These are phyloP conservation scores for Viola pubescens DNA, from an alignment of 441 rosid genomes.

Conservation along the genomic window DNA sequence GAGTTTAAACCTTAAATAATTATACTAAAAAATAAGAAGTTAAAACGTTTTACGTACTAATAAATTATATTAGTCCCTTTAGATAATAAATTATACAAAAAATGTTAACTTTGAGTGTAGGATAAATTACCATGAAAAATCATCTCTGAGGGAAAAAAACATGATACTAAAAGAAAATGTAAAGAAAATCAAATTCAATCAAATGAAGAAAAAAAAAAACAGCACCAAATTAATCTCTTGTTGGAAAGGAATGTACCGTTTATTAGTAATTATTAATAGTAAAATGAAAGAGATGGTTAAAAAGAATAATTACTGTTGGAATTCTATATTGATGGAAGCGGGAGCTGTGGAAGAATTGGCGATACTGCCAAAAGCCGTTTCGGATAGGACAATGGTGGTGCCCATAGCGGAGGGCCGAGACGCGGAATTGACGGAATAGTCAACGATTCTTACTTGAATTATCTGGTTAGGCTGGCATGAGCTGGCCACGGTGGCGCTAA, in stretches of 20 bases:
- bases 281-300: not conserved
- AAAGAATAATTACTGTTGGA: slow-evolving; percentile 32
- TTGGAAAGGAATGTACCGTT: not conserved
- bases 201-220: too few species aligned
- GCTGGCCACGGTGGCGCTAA: slow-evolving; percentile 34
- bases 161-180: too few species aligned
- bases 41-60: too few species aligned
- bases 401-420: slow-evolving; percentile 19
- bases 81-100: too few species aligned
- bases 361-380: slow-evolving; percentile 36
- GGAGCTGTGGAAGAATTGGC: slow-evolving; percentile 27
- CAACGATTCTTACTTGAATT: slow-evolving; percentile 47
- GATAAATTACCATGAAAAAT: too few species aligned
- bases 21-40: too few species aligned
- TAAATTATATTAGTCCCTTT: too few species aligned
- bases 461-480: slow-evolving; percentile 33
- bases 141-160: too few species aligned
- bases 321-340: slow-evolving; percentile 37
- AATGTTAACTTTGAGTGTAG: too few species aligned
- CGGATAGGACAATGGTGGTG: slow-evolving; percentile 45
- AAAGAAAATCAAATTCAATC: too few species aligned
- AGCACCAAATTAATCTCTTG: not conserved
- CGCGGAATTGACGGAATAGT: slow-evolving; percentile 20
- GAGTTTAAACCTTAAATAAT: too few species aligned
- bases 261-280: not conserved